Base-by-base conservation (phyloP, 2,329 filamentous ascomycete genomes). In the Lecanicillium sp. region DNA sequence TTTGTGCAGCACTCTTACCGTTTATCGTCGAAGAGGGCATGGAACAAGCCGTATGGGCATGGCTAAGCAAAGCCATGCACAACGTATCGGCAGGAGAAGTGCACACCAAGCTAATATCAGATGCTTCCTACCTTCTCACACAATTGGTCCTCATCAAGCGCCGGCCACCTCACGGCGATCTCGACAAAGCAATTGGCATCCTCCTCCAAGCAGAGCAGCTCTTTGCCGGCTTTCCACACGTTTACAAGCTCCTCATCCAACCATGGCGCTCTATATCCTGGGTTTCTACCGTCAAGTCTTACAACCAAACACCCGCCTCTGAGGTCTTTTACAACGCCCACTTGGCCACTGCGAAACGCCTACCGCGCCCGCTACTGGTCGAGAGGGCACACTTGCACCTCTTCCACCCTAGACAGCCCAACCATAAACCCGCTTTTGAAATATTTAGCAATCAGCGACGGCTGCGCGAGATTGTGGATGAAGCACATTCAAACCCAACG, bases 361-460 rank as follows among this genome's bases (percentile, higher is more conserved):
- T 69, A 13, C 46, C 54, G 5, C 49, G 49, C 17, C 53, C 59
- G 2, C 52, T 68, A 28, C 50, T 51, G 7, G 51, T 75, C 7
- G 67, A 74, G 35, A 59, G 62, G 22, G 73, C 74, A 0, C 75
- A 78, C 45, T 58, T 79, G 4, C 62, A 69, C 19, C 59, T 79
- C 2, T 62, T 72, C 41, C 74, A 78, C 48, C 75, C 75, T 0
- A 67, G 67, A 0, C 58, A 59, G 3, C 74, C 75, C 0, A 62
- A 64, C 18, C 61, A 68, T 16, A 52, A 57, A 3, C 60, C 62
- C 2, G 75, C 75, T 0, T 48, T 78, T 9, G 49, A 60, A 3
- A 66, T 70, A 38, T 63, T 78, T 43, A 45, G 51, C 32, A 50
- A 63, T 35, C 56, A 49, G 40, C 41, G 55, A 22, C 51, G 45